phyloP scores from a whole-genome alignment of 1,139 yeast species.

The Geotrichum siamense region DNA sequence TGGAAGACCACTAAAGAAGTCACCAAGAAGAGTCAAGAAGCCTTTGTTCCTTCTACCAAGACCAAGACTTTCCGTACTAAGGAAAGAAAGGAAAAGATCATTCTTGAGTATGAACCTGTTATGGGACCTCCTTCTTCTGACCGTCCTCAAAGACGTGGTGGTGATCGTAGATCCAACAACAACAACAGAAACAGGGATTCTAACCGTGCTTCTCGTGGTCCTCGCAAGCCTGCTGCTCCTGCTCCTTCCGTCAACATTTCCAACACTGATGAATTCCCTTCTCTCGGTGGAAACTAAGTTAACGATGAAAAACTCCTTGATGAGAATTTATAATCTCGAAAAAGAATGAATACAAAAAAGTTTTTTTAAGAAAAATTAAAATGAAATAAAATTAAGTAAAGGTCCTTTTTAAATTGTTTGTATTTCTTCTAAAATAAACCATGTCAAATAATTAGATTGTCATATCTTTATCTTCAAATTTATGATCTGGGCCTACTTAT shows the following conservation, averaged over 20 bases:
- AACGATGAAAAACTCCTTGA: too few relatives aligned
- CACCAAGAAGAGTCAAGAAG: conserved; percentile 39
- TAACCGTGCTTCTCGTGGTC: conserved; percentile 21
- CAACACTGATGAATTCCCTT: conserved; percentile 31
- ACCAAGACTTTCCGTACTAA: conserved; percentile 40
- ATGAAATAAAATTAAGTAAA: too few relatives aligned
- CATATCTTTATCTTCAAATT: too few relatives aligned
- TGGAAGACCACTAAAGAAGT: conserved; percentile 37
- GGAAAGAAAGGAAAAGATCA: conserved; percentile 60
- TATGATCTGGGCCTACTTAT: too few relatives aligned
- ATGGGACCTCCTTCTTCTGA: conserved; percentile 31
- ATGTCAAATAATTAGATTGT: too few relatives aligned
- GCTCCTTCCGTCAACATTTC: conserved; percentile 25
- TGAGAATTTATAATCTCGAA: conserved; percentile 1
- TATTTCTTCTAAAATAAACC: too few relatives aligned
- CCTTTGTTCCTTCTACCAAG: conserved; percentile 47
- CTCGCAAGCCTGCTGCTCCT: conserved; percentile 20
- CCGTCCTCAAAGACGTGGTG: conserved; percentile 28
- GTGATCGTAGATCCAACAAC: conserved; percentile 29
- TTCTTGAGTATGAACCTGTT: conserved; percentile 54
- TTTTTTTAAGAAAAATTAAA: neutral
- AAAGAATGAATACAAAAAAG: neutral
- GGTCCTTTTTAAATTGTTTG: too few relatives aligned
- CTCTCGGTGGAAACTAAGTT: conserved; percentile 33
- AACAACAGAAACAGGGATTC: conserved; percentile 27